Evolutionary conservation across 495 filamentous ascomycete species (phyloP), one percentile per base, ranked within the genome.

Genomic region (Clavariopsis aquatica): DNA sequence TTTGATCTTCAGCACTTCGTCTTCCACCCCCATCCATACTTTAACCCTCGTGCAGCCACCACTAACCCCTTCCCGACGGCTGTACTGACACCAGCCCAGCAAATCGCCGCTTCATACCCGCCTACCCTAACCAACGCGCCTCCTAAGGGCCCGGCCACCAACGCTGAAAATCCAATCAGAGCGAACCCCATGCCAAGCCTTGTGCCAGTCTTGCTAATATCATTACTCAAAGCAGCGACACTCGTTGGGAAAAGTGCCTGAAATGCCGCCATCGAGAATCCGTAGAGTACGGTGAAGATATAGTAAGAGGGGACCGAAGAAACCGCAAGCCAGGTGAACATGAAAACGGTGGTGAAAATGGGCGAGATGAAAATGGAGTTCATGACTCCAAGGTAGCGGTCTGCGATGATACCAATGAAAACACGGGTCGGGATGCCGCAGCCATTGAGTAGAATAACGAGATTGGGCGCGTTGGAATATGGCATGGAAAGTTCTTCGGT

Each of bases 111-210:
- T 0, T 12, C 19, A 65, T 65, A 65, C 1, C 31, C 34, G 1
- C 66, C 66, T 31, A 26, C 52, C 28, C 41, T 36, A 41, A 91
- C 77, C 56, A 88, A 66, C 5, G 81, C 83, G 0, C 90, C 91
- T 0, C 84, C 87, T 62, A 94, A 84, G 5, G 91, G 89, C 8
- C 88, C 83, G 0, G 90, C 90, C 20, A 86, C 88, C 27, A 94
- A 77, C 17, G 82, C 82, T 0, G 90, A 88, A 56, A 93, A 83
- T 45, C 83, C 85, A 19, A 88, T 82, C 29, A 90, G 83, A 13
- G 81, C 85, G 63, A 94, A 88, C 26, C 87, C 82, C 88, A 94
- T 92, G 2, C 90, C 91, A 78, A 92, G 87, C n/a, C 89, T 81
- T 52, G 85, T 83, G 0, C 91, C 89, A n/a, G 80, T 79, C 75